Evolutionary conservation across 75 land plant species (phyloP), one percentile per base, ranked within the genome.

Genomic region (Pseudotsuga menziesii): DNA sequence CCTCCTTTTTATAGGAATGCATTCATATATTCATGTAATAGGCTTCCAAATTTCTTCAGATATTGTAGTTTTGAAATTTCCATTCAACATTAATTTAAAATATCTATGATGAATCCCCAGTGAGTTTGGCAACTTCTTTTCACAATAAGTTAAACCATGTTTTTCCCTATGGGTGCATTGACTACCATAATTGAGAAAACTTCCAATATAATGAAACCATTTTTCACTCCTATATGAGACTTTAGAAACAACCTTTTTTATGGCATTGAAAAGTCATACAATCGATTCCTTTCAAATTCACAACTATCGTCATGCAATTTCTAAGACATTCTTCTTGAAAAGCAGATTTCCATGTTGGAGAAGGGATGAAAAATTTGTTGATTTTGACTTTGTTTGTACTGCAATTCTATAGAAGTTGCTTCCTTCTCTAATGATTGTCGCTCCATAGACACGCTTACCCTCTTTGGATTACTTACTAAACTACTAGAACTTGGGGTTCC

Each of bases 101-200:
- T 87, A 58, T 61, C 88, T 81, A 76, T 83, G 87, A 76, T 81
- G 87, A 86, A 83, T 86, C 81, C 80, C 91, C 84, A 32, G 83
- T 80, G 87, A 91, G 71, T 79, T 86, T 32, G 95, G 95, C 36
- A 89, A 64, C 71, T 91, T 95, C 64, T 89, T 94, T 60, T 97
- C 98, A 83, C 98, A 96, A 67, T 84, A 94, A 67, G 86, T 75
- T 26, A 84, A 77, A 74, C 93, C 88, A 12, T 80, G 61, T 82
- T 88, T 96, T 48, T 97, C 84, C 82, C 79, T 76, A 73, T 90
- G 94, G 12, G 78, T 69, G 76, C 99, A 96, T 55, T 84, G 88
- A 8, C 57, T 77, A 61, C 77, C 81, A 81, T 74, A 72, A 52
- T 79, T 82, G 19, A 83, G 64, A 59, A 75, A 80, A 71, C 76